These are phyloP conservation scores for Penicillium sp. DNA, from an alignment of 2,329 filamentous ascomycete species.

Conservation along the genomic window DNA sequence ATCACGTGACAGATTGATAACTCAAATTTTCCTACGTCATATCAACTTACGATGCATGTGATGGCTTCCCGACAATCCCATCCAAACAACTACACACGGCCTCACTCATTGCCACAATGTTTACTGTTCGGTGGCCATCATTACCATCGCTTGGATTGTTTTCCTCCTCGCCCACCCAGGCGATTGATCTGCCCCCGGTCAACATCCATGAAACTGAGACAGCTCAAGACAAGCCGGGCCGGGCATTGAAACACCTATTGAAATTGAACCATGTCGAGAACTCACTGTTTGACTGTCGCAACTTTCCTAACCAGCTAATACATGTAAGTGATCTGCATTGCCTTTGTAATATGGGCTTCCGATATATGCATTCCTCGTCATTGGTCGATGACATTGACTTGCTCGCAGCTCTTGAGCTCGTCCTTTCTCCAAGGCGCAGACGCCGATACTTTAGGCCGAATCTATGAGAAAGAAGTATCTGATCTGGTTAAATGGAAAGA, in stretches of 20 bases:
- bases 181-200: constrained; percentile 61
- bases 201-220: constrained; percentile 78
- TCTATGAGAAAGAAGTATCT: constrained; percentile 76
- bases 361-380: neutral
- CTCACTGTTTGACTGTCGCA: constrained; percentile 70
- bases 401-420: constrained; percentile 65
- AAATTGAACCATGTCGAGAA: constrained; percentile 91
- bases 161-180: constrained; percentile 10
- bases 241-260: constrained; percentile 85
- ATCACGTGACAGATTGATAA: constrained; percentile 10
- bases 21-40: constrained; percentile 12
- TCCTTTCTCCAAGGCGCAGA: constrained; percentile 81
- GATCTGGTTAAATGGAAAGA: constrained; percentile 75
- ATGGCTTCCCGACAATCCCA: constrained; percentile 21
- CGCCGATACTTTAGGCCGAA: constrained; percentile 67
- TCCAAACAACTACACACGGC: constrained; percentile 1
- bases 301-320: constrained; percentile 78
- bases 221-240: constrained; percentile 70
- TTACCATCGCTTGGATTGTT: constrained; percentile 28
- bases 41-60: constrained; percentile 9
- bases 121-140: constrained; percentile 24
- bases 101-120: constrained; percentile 14
- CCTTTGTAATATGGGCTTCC: neutral
- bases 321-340: constrained; percentile 53
- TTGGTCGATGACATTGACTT: constrained; percentile 7